These are phyloP conservation scores for Cadophora malorum DNA, from an alignment of 2,329 filamentous ascomycete genomes.

Conservation along the genomic window DNA sequence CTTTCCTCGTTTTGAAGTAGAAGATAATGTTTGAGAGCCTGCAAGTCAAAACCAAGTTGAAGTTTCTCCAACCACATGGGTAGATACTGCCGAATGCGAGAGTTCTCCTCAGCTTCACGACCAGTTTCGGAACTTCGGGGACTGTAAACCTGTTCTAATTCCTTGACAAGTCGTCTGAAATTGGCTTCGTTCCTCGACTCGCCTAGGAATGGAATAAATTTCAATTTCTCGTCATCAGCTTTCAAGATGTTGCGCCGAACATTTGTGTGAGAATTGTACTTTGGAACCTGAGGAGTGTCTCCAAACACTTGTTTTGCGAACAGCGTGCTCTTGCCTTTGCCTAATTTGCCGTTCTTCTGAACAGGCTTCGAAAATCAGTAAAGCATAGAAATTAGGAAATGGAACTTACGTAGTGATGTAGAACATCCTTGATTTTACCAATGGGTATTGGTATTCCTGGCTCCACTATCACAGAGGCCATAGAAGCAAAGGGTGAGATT, in stretches of 20 bases:
- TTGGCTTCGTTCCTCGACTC: conserved; percentile 22
- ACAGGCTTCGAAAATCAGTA: conserved; percentile 28
- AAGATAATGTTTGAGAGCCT: conserved; percentile 35
- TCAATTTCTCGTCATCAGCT: conserved; percentile 40
- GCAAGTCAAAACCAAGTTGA: conserved; percentile 26
- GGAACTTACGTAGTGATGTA: conserved; percentile 30
- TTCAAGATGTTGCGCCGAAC: conserved; percentile 39
- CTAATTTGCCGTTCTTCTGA: conserved; percentile 27
- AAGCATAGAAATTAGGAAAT: background rate
- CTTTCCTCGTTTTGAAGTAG: conserved; percentile 20
- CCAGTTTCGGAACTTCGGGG: conserved; percentile 26
- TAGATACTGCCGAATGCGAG: conserved; percentile 32
- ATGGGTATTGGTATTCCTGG: conserved; percentile 17
- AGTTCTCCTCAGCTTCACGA: conserved; percentile 31
- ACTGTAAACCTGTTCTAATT: conserved; percentile 35
- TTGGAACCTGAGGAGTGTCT: conserved; percentile 36
- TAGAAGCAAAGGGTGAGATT: conserved; percentile 36
- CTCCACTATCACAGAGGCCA: conserved; percentile 25
- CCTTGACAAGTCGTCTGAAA: conserved; percentile 31
- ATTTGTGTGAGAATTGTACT: conserved; percentile 37
- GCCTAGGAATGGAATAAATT: conserved; percentile 39
- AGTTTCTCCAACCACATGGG: conserved; percentile 33
- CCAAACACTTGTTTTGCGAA: conserved; percentile 24
- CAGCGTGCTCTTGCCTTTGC: conserved; percentile 27
- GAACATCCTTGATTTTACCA: conserved; percentile 14